Percentiles rank a stretch among this genome's conserved stretches.
Conservation (phyloP, 345 rosid species). For the Populus deltoides region DNA sequence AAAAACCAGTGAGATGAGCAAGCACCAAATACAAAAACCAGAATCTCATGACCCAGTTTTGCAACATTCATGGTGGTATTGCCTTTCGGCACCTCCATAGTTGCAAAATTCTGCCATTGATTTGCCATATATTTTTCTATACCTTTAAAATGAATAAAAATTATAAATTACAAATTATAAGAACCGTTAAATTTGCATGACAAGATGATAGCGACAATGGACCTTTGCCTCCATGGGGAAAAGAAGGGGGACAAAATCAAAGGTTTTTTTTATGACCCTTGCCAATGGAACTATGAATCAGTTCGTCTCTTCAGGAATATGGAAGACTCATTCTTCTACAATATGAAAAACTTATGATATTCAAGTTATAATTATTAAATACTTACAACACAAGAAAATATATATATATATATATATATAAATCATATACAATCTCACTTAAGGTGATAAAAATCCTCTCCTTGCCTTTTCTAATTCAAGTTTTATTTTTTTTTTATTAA, state of each 20-base stretch:
- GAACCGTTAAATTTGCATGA: not conserved
- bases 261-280: not conserved
- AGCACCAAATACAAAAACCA: too few species aligned
- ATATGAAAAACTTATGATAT: too few species aligned
- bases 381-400: too few species aligned
- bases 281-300: not conserved
- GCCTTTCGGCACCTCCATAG: not conserved
- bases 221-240: not conserved
- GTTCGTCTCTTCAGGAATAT: too few species aligned
- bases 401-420: too few species aligned
- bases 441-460: too few species aligned
- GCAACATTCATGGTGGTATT: not conserved
- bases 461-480: too few species aligned
- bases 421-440: too few species aligned
- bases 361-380: too few species aligned
- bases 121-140: not conserved
- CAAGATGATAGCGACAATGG: conserved; percentile 1
- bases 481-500: too few species aligned
- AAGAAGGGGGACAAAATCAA: not conserved
- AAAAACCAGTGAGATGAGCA: too few species aligned
- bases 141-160: not conserved
- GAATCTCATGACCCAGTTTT: not conserved
- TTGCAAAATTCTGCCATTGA: not conserved
- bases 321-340: too few species aligned
- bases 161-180: not conserved